These are phyloP conservation scores for Coemansia sp. DNA, from an alignment of 192 early-diverging fungal genomes.

Conservation along the genomic window DNA sequence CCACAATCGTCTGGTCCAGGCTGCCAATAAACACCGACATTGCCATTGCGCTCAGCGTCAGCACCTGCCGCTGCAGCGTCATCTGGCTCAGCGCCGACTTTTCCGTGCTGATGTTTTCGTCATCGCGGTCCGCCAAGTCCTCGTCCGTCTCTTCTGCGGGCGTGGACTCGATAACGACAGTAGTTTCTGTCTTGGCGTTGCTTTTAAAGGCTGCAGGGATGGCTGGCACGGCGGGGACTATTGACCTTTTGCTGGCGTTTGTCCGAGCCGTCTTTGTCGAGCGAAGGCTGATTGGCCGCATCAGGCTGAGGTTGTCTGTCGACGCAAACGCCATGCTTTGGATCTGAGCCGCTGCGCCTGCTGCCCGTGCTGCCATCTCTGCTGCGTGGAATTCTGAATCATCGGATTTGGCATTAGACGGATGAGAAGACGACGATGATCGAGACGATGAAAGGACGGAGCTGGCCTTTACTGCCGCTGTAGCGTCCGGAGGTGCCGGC, in stretches of 20 bases:
- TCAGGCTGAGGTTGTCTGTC: not conserved
- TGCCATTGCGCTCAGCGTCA: conserved; percentile 39
- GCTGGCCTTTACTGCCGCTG: not conserved
- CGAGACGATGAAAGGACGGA: not conserved
- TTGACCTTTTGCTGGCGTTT: conserved; percentile 1
- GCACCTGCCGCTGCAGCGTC: conserved; percentile 17
- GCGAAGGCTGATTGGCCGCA: not conserved
- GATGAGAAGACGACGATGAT: not conserved
- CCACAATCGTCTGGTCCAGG: conserved; percentile 64
- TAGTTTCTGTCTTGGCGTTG: not conserved
- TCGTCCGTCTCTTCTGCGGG: not conserved
- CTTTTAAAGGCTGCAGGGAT: conserved; percentile 1
- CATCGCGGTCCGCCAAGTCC: conserved; percentile 18
- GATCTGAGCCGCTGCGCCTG: conserved; percentile 2
- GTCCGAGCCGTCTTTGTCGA: conserved; percentile 1
- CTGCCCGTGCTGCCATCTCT: not conserved
- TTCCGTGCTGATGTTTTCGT: conserved; percentile 12
- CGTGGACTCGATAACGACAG: not conserved
- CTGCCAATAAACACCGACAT: conserved; percentile 51
- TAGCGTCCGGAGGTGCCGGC: not conserved
- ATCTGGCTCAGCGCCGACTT: conserved; percentile 26
- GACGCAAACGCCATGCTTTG: conserved; percentile 13
- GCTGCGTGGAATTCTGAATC: not conserved
- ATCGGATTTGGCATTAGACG: not conserved
- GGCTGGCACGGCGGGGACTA: conserved; percentile 1